Evolutionary conservation across 495 filamentous ascomycete genomes (phyloP).

Genomic region (Penicillium cinerascens): DNA sequence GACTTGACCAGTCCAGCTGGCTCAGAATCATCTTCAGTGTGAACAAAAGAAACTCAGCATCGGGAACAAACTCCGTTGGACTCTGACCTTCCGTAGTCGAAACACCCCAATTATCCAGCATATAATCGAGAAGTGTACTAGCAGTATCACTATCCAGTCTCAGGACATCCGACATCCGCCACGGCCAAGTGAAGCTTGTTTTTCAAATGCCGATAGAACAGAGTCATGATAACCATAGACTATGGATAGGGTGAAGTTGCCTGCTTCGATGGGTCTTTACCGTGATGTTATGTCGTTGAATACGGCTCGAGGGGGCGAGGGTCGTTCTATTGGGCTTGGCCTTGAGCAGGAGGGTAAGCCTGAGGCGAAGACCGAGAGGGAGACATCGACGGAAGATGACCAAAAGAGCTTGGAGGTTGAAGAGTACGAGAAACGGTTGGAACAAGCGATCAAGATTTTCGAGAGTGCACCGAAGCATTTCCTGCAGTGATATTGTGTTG

Average conservation of each 20-base stretch:
- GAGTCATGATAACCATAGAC: slow-evolving; percentile 31
- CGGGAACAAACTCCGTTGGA: slow-evolving; percentile 22
- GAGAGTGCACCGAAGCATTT: slow-evolving; percentile 22
- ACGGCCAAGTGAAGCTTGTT: slow-evolving; percentile 6
- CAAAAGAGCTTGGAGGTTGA: slow-evolving; percentile 16
- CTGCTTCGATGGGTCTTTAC: slow-evolving; percentile 20
- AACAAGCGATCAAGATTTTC: slow-evolving; percentile 22
- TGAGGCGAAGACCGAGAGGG: background rate
- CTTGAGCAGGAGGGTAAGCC: slow-evolving; percentile 2
- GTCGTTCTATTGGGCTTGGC: slow-evolving; percentile 10
- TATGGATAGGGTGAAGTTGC: slow-evolving; percentile 14
- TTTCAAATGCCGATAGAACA: slow-evolving; percentile 28
- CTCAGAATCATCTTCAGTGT: slow-evolving; percentile 21
- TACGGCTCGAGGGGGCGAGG: slow-evolving; percentile 1
- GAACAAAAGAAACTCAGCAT: slow-evolving; percentile 18
- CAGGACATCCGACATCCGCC: slow-evolving; percentile 19
- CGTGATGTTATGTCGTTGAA: slow-evolving; percentile 25
- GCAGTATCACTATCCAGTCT: slow-evolving; percentile 21
- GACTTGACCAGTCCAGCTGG: slow-evolving; percentile 27
- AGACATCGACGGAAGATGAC: background rate
- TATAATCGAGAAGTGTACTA: slow-evolving; percentile 15
- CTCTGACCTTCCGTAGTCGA: background rate
- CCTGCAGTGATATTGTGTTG: background rate
- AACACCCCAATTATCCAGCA: slow-evolving; percentile 16
- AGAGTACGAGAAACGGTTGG: slow-evolving; percentile 24